phyloP scores from a whole-genome alignment of 768 basidiomycete genomes.

The Naganishia friedmannii region DNA sequence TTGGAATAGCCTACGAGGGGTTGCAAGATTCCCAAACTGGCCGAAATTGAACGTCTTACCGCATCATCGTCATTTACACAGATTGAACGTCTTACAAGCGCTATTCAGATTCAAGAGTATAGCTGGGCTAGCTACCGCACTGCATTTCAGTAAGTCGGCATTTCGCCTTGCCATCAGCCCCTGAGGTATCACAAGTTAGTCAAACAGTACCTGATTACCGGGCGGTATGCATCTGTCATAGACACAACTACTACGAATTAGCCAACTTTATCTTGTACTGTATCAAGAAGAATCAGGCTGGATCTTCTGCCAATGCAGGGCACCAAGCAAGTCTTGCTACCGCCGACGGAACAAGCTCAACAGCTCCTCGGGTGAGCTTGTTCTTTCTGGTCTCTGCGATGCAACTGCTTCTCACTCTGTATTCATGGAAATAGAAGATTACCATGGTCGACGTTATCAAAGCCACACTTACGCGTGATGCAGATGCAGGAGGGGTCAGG shows the following conservation, averaged over 20 bases:
- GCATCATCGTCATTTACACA: constrained; percentile 20
- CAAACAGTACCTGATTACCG: background rate
- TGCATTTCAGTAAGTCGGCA: constrained; percentile 1
- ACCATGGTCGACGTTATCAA: constrained; percentile 13
- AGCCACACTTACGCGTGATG: background rate
- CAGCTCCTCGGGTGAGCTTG: background rate
- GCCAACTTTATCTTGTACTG: constrained; percentile 19
- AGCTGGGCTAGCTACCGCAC: constrained; percentile 10
- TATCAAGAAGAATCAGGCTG: constrained; percentile 14
- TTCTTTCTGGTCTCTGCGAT: background rate
- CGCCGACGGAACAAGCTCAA: background rate
- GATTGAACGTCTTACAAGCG: constrained; percentile 4
- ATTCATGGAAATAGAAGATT: background rate
- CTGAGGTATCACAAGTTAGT: background rate
- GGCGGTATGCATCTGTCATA: background rate
- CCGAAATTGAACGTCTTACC: constrained; percentile 19
- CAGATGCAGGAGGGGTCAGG: constrained; percentile 8
- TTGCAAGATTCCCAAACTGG: constrained; percentile 27
- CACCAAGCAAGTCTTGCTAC: background rate
- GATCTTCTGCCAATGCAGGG: background rate
- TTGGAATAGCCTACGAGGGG: constrained; percentile 11
- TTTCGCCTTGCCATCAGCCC: background rate
- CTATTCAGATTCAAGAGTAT: constrained; percentile 3
- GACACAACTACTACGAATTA: constrained; percentile 18
- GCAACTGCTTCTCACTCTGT: background rate